These are phyloP conservation scores for Botrytis hyacinthi DNA, from an alignment of 2,329 filamentous ascomycete species.

Conservation along the genomic window DNA sequence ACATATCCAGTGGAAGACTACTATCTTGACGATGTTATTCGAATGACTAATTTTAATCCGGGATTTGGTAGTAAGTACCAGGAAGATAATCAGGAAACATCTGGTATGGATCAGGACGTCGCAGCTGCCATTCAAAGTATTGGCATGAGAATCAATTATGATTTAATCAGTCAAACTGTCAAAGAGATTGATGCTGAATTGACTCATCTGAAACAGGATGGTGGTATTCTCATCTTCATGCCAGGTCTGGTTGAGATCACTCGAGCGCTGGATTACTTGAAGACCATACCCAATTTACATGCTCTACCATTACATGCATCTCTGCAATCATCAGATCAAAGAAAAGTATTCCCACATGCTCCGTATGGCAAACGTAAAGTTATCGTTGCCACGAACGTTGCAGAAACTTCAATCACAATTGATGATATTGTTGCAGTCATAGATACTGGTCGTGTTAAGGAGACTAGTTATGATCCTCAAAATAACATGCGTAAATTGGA, in stretches of 20 bases:
- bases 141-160: conserved; percentile 87
- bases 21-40: conserved; percentile 84
- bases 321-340: conserved; percentile 82
- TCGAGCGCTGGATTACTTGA: conserved; percentile 68
- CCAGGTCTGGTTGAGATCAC: conserved; percentile 92
- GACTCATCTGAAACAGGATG: conserved; percentile 60
- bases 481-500: conserved; percentile 93
- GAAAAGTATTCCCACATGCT: conserved; percentile 74
- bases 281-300: conserved; percentile 64
- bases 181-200: conserved; percentile 78
- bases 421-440: conserved; percentile 96
- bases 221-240: conserved; percentile 92
- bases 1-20: conserved; percentile 89
- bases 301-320: conserved; percentile 90
- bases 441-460: conserved; percentile 92
- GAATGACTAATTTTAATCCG: conserved; percentile 69
- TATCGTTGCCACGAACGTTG: conserved; percentile 93
- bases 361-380: conserved; percentile 84
- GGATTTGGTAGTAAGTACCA: conserved; percentile 42
- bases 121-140: conserved; percentile 70
- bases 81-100: conserved; percentile 45
- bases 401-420: conserved; percentile 97
- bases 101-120: conserved; percentile 54
- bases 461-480: conserved; percentile 87
- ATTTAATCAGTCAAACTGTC: conserved; percentile 77